Evolutionary conservation across 108 stramenopile species (phyloP).

Genomic region (Stephanodiscus minutulus): DNA sequence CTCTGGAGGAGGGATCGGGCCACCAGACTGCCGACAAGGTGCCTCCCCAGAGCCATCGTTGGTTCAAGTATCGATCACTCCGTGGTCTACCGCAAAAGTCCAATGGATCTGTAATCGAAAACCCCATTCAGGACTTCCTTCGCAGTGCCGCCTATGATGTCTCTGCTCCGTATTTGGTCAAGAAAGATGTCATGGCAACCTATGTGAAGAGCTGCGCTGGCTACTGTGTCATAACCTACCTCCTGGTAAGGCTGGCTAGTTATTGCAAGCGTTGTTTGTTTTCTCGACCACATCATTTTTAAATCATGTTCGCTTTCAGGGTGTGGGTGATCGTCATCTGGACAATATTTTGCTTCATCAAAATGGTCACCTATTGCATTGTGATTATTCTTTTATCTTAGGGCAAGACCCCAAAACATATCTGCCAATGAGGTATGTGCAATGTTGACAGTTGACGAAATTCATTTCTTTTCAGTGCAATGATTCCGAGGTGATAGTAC

Average conservation of each 20-base stretch:
- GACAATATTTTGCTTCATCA: constrained; percentile 87
- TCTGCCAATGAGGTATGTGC: constrained; percentile 63
- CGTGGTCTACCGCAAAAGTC: constrained; percentile 48
- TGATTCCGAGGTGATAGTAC: not conserved
- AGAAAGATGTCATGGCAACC: constrained; percentile 82
- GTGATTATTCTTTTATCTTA: constrained; percentile 84
- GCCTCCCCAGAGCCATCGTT: constrained; percentile 22
- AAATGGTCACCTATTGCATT: constrained; percentile 83
- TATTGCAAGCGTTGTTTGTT: not conserved
- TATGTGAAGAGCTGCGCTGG: constrained; percentile 97
- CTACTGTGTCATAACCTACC: constrained; percentile 97
- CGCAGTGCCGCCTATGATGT: constrained; percentile 69
- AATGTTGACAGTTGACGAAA: not conserved
- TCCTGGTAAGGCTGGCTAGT: constrained; percentile 57
- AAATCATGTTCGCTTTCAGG: constrained; percentile 28
- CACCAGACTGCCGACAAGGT: constrained; percentile 4
- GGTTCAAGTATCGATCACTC: constrained; percentile 76
- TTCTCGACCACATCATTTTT: not conserved
- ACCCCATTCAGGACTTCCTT: constrained; percentile 87
- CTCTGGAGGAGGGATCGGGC: constrained; percentile 14
- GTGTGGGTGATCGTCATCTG: constrained; percentile 88
- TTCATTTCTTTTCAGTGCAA: not conserved
- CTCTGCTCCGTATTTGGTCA: constrained; percentile 69
- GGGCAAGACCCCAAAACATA: constrained; percentile 91
- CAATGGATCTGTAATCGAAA: constrained; percentile 45